These are phyloP conservation scores for Metschnikowia amazonensis DNA, from an alignment of 805 yeast genomes.

Conservation along the genomic window DNA sequence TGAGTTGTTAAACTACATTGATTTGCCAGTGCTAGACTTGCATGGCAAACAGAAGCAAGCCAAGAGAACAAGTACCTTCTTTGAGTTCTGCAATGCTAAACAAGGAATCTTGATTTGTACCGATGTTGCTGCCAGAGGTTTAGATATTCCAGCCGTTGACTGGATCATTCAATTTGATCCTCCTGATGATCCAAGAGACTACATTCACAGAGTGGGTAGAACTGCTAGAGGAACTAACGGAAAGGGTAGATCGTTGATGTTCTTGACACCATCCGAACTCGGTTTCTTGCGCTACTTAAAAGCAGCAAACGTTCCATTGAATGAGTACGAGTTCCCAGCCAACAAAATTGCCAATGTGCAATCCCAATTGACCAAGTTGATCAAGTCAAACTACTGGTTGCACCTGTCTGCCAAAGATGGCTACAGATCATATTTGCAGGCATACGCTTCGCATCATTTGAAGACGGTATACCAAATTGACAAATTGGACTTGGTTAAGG, in stretches of 20 bases:
- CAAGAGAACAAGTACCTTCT: slow-evolving; percentile 96
- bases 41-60: slow-evolving; percentile 99
- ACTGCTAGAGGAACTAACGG: slow-evolving; percentile 93
- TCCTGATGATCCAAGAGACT: slow-evolving; percentile 99
- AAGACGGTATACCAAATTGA: slow-evolving; percentile 96
- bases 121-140: slow-evolving; percentile 98
- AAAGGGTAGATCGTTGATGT: slow-evolving; percentile 92
- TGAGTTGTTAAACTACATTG: slow-evolving; percentile 92
- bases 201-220: slow-evolving; percentile 98
- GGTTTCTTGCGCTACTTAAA: slow-evolving; percentile 93
- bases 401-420: slow-evolving; percentile 98
- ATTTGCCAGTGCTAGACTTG: slow-evolving; percentile 90
- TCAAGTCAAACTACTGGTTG: slow-evolving; percentile 87
- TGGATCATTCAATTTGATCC: slow-evolving; percentile 99
- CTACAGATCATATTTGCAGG: slow-evolving; percentile 92
- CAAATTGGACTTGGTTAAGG: slow-evolving; percentile 88
- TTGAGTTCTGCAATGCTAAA: slow-evolving; percentile 96
- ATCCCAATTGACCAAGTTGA: slow-evolving; percentile 84
- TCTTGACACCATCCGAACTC: slow-evolving; percentile 86
- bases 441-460: slow-evolving; percentile 93
- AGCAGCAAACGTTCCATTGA: slow-evolving; percentile 95
- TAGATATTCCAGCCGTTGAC: slow-evolving; percentile 97
- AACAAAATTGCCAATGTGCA: slow-evolving; percentile 96
- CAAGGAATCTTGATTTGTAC: slow-evolving; percentile 92
- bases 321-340: slow-evolving; percentile 94